phyloP scores from a whole-genome alignment of 1,284 basidiomycete species.

The Puccinia triticina region DNA sequence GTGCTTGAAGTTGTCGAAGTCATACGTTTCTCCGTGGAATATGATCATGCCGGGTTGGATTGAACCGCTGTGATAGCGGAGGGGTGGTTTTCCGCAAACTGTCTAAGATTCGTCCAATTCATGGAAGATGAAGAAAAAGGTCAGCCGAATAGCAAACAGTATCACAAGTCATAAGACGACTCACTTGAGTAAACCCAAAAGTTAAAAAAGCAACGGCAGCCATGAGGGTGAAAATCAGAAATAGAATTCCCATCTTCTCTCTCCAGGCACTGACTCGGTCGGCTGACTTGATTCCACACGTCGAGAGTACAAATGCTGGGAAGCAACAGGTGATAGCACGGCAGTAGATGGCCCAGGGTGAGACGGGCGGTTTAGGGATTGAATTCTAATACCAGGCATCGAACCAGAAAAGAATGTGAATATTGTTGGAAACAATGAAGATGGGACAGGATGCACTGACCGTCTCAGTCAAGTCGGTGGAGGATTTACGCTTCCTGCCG shows the following conservation, averaged over 20 bases:
- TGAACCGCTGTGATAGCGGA: slow-evolving; percentile 76
- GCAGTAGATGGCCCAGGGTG: slow-evolving; percentile 95
- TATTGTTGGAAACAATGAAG: no score
- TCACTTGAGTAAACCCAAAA: slow-evolving; percentile 89
- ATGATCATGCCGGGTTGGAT: slow-evolving; percentile 81
- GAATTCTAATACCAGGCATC: neutral
- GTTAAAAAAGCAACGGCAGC: slow-evolving; percentile 93
- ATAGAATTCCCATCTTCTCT: slow-evolving; percentile 93
- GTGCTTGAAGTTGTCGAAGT: slow-evolving; percentile 82
- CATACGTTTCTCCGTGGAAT: slow-evolving; percentile 91
- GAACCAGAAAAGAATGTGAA: neutral
- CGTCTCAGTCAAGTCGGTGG: slow-evolving; percentile 59
- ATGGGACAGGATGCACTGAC: slow-evolving; percentile 38
- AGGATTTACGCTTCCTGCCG: slow-evolving; percentile 66
- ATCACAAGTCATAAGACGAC: neutral
- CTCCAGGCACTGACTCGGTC: slow-evolving; percentile 96
- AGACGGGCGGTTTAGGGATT: slow-evolving; percentile 73
- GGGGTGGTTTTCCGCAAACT: slow-evolving; percentile 83
- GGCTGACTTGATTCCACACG: slow-evolving; percentile 65
- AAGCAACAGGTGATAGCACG: slow-evolving; percentile 81
- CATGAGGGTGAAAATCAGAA: slow-evolving; percentile 80
- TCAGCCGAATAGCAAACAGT: neutral
- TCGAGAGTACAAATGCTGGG: slow-evolving; percentile 72
- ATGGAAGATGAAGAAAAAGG: neutral
- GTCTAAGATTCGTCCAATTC: slow-evolving; percentile 58